Conservation (phyloP, 2,329 filamentous ascomycete genomes). For the Paecilomyces variotii region DNA sequence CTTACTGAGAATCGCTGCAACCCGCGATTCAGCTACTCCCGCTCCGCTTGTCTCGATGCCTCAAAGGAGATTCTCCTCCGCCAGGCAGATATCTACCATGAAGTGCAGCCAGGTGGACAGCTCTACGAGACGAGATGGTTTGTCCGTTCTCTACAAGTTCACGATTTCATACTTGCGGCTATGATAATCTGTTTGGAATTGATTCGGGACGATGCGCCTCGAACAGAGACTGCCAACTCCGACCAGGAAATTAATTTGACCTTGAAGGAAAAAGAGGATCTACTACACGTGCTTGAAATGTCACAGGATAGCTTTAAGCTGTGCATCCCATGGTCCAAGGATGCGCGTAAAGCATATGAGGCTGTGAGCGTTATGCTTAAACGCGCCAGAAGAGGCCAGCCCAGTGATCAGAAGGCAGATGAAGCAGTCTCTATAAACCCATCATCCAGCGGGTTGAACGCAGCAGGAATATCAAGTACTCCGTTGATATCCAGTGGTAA, state of each 20-base stretch:
- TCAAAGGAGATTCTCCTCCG: conserved; percentile 40
- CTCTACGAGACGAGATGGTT: conserved; percentile 50
- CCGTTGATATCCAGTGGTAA: background rate
- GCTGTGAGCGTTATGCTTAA: conserved; percentile 8
- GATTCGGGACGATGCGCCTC: background rate
- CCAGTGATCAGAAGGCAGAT: background rate
- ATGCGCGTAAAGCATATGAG: conserved; percentile 7
- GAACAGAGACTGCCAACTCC: background rate
- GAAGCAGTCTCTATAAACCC: background rate
- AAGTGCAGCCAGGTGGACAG: conserved; percentile 45
- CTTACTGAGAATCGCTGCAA: conserved; percentile 30
- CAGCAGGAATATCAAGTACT: background rate
- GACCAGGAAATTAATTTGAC: background rate
- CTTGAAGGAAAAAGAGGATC: background rate
- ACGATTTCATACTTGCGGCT: conserved; percentile 53
- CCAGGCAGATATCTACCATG: conserved; percentile 41
- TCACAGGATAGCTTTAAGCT: conserved; percentile 6
- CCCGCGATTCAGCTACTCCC: conserved; percentile 30
- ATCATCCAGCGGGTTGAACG: background rate
- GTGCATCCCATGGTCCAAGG: conserved; percentile 3
- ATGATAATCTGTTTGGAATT: conserved; percentile 48
- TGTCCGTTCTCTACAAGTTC: conserved; percentile 46
- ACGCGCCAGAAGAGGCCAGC: conserved; percentile 2
- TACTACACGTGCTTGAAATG: conserved; percentile 4
- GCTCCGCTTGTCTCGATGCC: conserved; percentile 38